phyloP scores from a whole-genome alignment of 2,329 filamentous ascomycete genomes.

The Paramyrothecium sp. region DNA sequence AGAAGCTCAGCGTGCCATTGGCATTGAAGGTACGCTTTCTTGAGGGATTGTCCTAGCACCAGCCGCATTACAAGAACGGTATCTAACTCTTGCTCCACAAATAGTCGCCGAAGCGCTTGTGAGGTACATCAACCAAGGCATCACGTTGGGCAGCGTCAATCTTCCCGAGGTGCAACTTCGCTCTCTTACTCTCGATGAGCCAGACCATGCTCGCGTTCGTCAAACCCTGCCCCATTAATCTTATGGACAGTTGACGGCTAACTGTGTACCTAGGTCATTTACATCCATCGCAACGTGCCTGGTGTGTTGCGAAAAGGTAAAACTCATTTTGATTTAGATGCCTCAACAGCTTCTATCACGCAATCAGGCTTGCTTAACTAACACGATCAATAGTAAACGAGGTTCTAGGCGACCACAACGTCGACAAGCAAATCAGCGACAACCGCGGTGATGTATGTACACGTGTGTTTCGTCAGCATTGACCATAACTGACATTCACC shows the following conservation, averaged over 20 bases:
- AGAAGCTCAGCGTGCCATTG: constrained; percentile 94
- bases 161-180: constrained; percentile 92
- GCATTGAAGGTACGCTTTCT: constrained; percentile 65
- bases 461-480: neutral
- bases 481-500: neutral
- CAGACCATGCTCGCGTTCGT: constrained; percentile 63
- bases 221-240: neutral
- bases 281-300: constrained; percentile 94
- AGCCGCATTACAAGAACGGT: too few species aligned
- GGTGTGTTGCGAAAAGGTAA: constrained; percentile 84
- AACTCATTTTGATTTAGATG: constrained; percentile 5
- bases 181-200: constrained; percentile 85
- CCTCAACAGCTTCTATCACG: too few species aligned
- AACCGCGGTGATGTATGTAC: constrained; percentile 77
- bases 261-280: constrained; percentile 63
- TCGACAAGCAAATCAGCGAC: constrained; percentile 98
- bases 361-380: neutral
- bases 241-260: constrained; percentile 11
- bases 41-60: neutral
- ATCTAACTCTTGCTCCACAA: too few species aligned
- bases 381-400: constrained; percentile 69
- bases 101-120: constrained; percentile 80
- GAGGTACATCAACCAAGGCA: constrained; percentile 93
- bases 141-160: constrained; percentile 90
- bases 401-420: constrained; percentile 91